These are phyloP conservation scores for Chytriomyces hyalinus DNA, from an alignment of 192 early-diverging fungal genomes.

Conservation along the genomic window DNA sequence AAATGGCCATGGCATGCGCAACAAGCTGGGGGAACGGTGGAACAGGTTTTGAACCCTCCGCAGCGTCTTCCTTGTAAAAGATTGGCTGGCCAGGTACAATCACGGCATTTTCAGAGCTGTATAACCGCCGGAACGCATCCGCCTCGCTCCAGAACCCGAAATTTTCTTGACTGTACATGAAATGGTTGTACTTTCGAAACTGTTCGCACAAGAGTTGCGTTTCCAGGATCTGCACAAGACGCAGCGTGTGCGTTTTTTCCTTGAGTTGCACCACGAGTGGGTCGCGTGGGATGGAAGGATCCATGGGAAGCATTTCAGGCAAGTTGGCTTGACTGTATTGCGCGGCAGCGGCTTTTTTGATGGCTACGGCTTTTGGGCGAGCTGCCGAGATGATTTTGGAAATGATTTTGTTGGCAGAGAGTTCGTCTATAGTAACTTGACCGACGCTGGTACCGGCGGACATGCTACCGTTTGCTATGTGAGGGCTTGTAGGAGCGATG, in stretches of 20 bases:
- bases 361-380: conserved; percentile 21
- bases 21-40: conserved; percentile 25
- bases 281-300: conserved; percentile 15
- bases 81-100: conserved; percentile 33
- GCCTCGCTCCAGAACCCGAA: conserved; percentile 71
- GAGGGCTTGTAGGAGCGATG: not conserved
- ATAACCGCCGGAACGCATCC: conserved; percentile 53
- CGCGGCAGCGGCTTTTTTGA: conserved; percentile 14
- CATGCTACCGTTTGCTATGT: not conserved
- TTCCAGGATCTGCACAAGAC: conserved; percentile 65
- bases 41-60: not conserved
- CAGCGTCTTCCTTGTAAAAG: not conserved
- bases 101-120: conserved; percentile 17
- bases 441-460: not conserved
- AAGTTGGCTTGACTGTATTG: conserved; percentile 11
- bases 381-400: conserved; percentile 11
- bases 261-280: conserved; percentile 14
- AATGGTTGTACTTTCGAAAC: conserved; percentile 68
- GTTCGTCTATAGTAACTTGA: too few species aligned
- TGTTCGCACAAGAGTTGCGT: conserved; percentile 56
- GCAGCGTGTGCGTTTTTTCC: conserved; percentile 8
- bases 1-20: conserved; percentile 48
- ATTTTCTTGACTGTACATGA: conserved; percentile 77
- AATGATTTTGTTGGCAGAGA: not conserved
- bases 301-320: conserved; percentile 27